Percentiles rank a stretch among this genome's conserved stretches.
Evolutionary conservation across 106 monocot genomes (phyloP).

Genomic region (Allium cepa): DNA sequence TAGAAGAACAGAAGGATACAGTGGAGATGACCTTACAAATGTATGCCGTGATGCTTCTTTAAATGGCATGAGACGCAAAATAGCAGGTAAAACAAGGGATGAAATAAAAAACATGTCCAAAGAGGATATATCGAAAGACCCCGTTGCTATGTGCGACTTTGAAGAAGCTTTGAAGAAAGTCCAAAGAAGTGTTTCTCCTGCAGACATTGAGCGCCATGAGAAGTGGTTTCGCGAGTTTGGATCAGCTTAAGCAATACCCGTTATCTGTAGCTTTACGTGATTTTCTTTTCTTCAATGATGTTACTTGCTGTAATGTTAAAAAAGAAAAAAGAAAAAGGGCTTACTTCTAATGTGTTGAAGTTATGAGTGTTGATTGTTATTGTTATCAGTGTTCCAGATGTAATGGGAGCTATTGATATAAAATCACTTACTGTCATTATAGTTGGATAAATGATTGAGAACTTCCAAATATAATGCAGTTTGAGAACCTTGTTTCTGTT

Average conservation of each 20-base stretch:
- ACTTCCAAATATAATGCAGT: no score
- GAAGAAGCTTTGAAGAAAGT: constrained; percentile 89
- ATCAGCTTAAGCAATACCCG: constrained; percentile 35
- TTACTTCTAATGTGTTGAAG: no score
- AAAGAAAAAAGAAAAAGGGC: no score
- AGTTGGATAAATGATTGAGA: no score
- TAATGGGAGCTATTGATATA: no score
- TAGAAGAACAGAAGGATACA: constrained; percentile 78
- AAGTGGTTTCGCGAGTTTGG: constrained; percentile 98
- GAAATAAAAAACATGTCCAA: constrained; percentile 99
- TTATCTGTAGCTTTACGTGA: no score
- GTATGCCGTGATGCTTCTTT: constrained; percentile 88
- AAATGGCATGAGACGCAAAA: constrained; percentile 93
- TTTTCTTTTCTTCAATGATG: no score
- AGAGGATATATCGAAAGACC: constrained; percentile 96
- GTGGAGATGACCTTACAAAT: constrained; percentile 94
- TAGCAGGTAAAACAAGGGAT: constrained; percentile 93
- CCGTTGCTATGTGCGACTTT: constrained; percentile 98
- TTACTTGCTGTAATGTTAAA: no score
- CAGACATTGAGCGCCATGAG: constrained; percentile 92
- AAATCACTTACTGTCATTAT: no score
- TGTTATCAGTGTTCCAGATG: no score
- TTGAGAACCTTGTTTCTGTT: no score
- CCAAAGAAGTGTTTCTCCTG: constrained; percentile 83
- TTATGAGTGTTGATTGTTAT: no score